A percentile compares a stretch with the other conserved stretches of the same genome.
phyloP scores from a whole-genome alignment of 805 yeast species.

The Nakazawaea siamensis region DNA sequence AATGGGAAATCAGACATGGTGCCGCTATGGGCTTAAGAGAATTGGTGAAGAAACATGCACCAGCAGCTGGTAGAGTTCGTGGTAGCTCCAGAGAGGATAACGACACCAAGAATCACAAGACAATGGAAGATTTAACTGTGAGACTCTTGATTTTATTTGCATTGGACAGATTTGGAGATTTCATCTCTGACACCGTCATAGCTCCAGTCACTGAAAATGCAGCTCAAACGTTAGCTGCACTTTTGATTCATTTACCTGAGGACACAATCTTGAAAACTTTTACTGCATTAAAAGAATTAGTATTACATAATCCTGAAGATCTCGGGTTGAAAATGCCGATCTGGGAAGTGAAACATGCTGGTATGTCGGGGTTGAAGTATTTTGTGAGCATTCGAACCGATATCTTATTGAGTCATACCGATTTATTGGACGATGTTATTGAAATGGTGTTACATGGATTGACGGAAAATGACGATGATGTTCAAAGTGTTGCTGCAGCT shows the following conservation, averaged over 20 bases:
- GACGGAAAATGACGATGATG: constrained; percentile 79
- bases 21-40: constrained; percentile 90
- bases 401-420: constrained; percentile 50
- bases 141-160: constrained; percentile 82
- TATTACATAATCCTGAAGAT: constrained; percentile 47
- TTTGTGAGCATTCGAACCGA: constrained; percentile 86
- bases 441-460: constrained; percentile 84
- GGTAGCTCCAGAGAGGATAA: constrained; percentile 59
- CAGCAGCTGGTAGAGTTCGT: constrained; percentile 74
- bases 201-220: constrained; percentile 98
- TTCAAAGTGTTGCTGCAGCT: constrained; percentile 94
- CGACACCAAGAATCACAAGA: constrained; percentile 50
- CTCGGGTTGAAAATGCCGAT: constrained; percentile 44
- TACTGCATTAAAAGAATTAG: constrained; percentile 54
- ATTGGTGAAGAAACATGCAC: constrained; percentile 72
- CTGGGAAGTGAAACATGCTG: constrained; percentile 99
- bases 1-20: constrained; percentile 96
- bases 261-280: constrained; percentile 56
- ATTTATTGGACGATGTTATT: constrained; percentile 62
- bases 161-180: constrained; percentile 92
- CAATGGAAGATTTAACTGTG: constrained; percentile 83
- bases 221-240: constrained; percentile 89
- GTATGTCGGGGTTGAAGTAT: constrained; percentile 86
- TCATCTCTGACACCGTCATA: constrained; percentile 93
- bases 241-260: constrained; percentile 65